A percentile compares a stretch with the other conserved stretches of the same genome.
Evolutionary conservation across 345 rosid genomes (phyloP).

Genomic region (Eucalyptus curtisii): DNA sequence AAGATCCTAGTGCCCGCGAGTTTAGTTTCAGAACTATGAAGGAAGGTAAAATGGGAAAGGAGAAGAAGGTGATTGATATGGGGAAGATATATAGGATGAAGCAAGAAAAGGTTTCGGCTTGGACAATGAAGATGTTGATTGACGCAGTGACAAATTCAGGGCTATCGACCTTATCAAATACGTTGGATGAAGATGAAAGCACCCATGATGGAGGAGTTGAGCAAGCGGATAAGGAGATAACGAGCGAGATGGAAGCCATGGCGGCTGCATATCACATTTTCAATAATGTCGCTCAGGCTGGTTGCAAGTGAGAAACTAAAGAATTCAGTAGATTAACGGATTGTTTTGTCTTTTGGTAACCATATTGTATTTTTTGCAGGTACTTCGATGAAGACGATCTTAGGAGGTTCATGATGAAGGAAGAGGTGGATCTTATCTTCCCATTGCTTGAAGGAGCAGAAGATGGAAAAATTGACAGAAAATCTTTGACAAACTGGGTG

Average conservation of each 20-base stretch:
- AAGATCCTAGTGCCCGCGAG: slow-evolving; percentile 32
- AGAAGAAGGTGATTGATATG: slow-evolving; percentile 61
- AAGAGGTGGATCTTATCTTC: slow-evolving; percentile 76
- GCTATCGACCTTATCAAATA: slow-evolving; percentile 53
- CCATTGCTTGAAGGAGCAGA: slow-evolving; percentile 60
- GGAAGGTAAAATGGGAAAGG: slow-evolving; percentile 29
- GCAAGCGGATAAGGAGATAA: slow-evolving; percentile 38
- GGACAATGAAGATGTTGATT: slow-evolving; percentile 83
- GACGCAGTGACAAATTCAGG: slow-evolving; percentile 65
- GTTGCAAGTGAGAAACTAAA: slow-evolving; percentile 26
- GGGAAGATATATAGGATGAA: slow-evolving; percentile 63
- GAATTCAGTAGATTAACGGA: background rate
- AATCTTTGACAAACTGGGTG: slow-evolving; percentile 76
- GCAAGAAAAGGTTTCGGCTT: slow-evolving; percentile 78
- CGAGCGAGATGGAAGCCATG: slow-evolving; percentile 73
- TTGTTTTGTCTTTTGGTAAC: background rate
- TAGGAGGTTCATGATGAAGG: slow-evolving; percentile 70
- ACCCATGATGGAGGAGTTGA: slow-evolving; percentile 15
- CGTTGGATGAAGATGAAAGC: slow-evolving; percentile 63
- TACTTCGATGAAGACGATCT: slow-evolving; percentile 69
- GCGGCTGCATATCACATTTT: slow-evolving; percentile 66
- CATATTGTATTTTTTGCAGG: slow-evolving; percentile 18
- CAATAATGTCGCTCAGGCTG: slow-evolving; percentile 36
- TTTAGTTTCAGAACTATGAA: slow-evolving; percentile 40
- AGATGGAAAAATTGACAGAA: slow-evolving; percentile 37